Evolutionary conservation across 306 rosid genomes (phyloP).

Genomic region (Castanospermum australe): DNA sequence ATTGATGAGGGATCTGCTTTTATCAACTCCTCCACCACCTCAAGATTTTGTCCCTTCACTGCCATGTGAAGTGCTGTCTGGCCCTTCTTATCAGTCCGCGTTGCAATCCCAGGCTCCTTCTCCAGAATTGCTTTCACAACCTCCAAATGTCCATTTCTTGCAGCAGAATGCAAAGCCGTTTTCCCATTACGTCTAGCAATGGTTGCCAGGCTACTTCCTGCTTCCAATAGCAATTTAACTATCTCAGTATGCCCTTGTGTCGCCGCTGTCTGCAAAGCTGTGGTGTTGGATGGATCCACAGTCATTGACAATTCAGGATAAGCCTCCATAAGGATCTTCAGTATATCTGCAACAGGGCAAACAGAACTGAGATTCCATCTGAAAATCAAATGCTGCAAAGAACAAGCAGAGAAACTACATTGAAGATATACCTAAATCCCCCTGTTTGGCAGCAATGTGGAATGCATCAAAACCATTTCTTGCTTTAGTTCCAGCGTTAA

Average conservation of each 20-base stretch:
- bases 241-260: conserved; percentile 79
- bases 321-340: conserved; percentile 74
- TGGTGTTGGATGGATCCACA: conserved; percentile 86
- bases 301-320: conserved; percentile 90
- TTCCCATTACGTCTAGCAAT: conserved; percentile 94
- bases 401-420: conserved; percentile 3
- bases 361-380: neutral
- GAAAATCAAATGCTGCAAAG: neutral
- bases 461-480: conserved; percentile 93
- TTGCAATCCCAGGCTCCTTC: conserved; percentile 61
- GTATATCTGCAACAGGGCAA: conserved; percentile 55
- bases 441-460: conserved; percentile 97
- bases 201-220: conserved; percentile 78
- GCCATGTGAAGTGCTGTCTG: conserved; percentile 99
- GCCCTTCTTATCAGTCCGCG: conserved; percentile 81
- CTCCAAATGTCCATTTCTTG: conserved; percentile 83
- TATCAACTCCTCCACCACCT: conserved; percentile 72
- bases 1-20: conserved; percentile 56
- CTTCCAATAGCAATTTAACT: conserved; percentile 68
- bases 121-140: conserved; percentile 63
- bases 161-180: conserved; percentile 91
- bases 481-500: conserved; percentile 79
- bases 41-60: conserved; percentile 79
- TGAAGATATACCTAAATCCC: conserved; percentile 61
- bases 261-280: conserved; percentile 97